Evolutionary conservation across 306 rosid species (phyloP), one percentile per base, ranked within the genome.

Genomic region (Acacia confusa): DNA sequence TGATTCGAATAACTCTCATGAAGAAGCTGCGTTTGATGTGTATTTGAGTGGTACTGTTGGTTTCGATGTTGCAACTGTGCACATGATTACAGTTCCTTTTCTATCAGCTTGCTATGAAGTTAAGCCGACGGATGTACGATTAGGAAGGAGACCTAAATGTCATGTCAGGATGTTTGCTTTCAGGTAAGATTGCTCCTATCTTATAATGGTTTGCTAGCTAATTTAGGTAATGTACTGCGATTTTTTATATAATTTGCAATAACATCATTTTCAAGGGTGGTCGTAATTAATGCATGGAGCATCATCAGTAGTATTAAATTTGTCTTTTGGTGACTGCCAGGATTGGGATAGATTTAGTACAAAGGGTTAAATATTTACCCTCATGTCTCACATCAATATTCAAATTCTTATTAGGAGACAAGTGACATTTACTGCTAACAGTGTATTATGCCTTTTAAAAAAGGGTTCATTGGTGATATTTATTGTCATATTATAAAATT

Each of bases 91-190:
- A 20, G 80, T 84, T 3, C 83, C 81, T 1, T 89, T 86, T 79
- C 79, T 52, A 5, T 40, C 79, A 20, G 16, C 65, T 32, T 86
- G 74, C 27, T 80, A 14, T 72, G 74, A 68, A 58, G 82, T 83
- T 76, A 83, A 79, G 45, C 67, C n/a, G 34, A 44, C 2, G 44
- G 89, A 86, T 55, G 82, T 89, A n/a, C 88, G 82, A 76, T 71
- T 40, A 3, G 91, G 86, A 64, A 69, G 74, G 30, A 83, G 40
- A 52, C 88, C 89, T 28, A 61, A 4, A 40, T 91, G 92, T 34
- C 64, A 75, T 44, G 80, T 83, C 27, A 70, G 45, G 68, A 78
- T 89, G 82, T 78, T 82, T 57, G 53, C 68, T 67, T 7, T 3
- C 10, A 80, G 83, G 88, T 83, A 77, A 60, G 74, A 19, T 63